Base-by-base conservation (phyloP, 78 protist species). In the Dictyostelium capitatum region DNA sequence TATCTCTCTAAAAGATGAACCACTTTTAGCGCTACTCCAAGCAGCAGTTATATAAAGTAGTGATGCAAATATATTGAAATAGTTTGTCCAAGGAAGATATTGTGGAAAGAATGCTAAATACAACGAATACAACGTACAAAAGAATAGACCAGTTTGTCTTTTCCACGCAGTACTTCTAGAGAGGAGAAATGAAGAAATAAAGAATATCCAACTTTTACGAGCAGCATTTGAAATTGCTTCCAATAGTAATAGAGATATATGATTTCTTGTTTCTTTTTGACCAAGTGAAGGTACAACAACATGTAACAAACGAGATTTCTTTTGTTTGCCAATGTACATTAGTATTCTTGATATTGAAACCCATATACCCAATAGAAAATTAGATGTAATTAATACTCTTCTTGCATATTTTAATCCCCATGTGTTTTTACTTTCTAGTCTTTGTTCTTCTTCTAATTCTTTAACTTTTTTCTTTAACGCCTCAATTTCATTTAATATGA, bases 51-150 rank as follows among this genome's bases (percentile, higher is more conserved):
- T 62, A 69, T 91, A 91, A 12, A 91, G 78, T 12, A 91, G 50
- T 20, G 65, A 51, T 1, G 95, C 95, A 57, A 91, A 91, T 19
- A 91, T 74, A 65, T 91, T 91, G 69, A 91, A 91, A 72, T 79
- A 91, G 25, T 91, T 91, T 4, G 95, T 81, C 90, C 95, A 79
- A 20, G 95, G 95, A 8, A 91, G 56, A 80, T 72, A 91, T 75
- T 83, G 90, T 15, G 90, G 82, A 9, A 91, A 46, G 32, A 82
- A 67, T 17, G 95, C 95, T 20, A 91, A 85, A 73, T 91, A 91
- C 9, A 82, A 28, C 48, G 95, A 91, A 23, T 91, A 91, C 11
- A 43, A 41, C 1, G 95, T 91, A 28, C 73, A 67, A 19, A 70
- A 37, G 8, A 78, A 64, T 41, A 90, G 25, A 9, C 89, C 95